Evolutionary conservation across 1,284 basidiomycete species (phyloP).

Genomic region (Tetrapyrgos nigripes): DNA sequence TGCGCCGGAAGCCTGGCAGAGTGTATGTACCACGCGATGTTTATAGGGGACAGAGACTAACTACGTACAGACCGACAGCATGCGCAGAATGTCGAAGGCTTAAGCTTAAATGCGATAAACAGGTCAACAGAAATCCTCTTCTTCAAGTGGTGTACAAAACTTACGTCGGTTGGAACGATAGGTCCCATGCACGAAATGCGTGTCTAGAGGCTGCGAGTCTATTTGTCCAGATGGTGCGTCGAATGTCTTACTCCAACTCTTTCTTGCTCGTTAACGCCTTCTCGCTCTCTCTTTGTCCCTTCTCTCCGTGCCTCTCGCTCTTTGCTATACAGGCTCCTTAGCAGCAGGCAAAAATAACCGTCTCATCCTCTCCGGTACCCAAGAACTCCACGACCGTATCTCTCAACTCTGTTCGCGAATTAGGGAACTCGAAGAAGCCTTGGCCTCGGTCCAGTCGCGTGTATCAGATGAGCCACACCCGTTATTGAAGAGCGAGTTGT

Average conservation of each 20-base stretch:
- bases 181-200: slow-evolving; percentile 77
- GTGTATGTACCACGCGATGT: slow-evolving; percentile 8
- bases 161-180: slow-evolving; percentile 32
- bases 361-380: slow-evolving; percentile 66
- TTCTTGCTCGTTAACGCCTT: slow-evolving; percentile 11
- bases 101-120: slow-evolving; percentile 76
- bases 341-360: slow-evolving; percentile 66
- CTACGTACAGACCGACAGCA: slow-evolving; percentile 53
- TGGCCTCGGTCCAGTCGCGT: slow-evolving; percentile 53
- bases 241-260: not conserved
- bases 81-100: slow-evolving; percentile 78
- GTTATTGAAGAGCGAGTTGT: slow-evolving; percentile 39
- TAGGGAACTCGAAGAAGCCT: slow-evolving; percentile 62
- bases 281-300: no score
- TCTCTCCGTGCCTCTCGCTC: slow-evolving; percentile 9
- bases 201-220: slow-evolving; percentile 68
- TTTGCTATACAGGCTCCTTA: slow-evolving; percentile 60
- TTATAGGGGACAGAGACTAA: not conserved
- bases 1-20: slow-evolving; percentile 12
- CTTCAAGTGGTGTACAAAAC: slow-evolving; percentile 2
- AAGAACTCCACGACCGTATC: slow-evolving; percentile 70
- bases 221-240: slow-evolving; percentile 72
- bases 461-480: slow-evolving; percentile 55
- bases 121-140: slow-evolving; percentile 42
- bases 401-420: slow-evolving; percentile 60